These are phyloP conservation scores for Curvularia lunata DNA, from an alignment of 2,329 filamentous ascomycete genomes.

Conservation along the genomic window DNA sequence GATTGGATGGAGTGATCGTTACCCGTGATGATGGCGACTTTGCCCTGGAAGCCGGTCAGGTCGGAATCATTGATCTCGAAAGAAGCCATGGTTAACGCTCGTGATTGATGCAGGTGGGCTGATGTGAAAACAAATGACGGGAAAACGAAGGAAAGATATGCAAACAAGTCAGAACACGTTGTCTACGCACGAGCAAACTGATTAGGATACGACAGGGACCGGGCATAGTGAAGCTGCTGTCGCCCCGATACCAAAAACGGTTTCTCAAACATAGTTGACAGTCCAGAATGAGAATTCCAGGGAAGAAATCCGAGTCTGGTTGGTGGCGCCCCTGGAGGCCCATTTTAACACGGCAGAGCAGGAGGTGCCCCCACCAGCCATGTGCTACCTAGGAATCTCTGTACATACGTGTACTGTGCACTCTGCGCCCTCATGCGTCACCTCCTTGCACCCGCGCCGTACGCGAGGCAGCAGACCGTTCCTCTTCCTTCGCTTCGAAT, in stretches of 20 bases:
- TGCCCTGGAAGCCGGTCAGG: constrained; percentile 27
- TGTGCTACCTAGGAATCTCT: background rate
- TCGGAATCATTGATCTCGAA: constrained; percentile 32
- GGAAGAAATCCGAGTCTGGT: constrained; percentile 2
- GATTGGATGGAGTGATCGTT: constrained; percentile 1
- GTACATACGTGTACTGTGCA: background rate
- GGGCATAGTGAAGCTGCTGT: constrained; percentile 6
- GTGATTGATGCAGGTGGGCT: constrained; percentile 2
- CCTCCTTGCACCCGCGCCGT: background rate
- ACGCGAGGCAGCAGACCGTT: no score
- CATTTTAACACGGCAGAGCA: constrained; percentile 11
- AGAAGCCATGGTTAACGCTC: constrained; percentile 22
- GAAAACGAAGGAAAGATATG: constrained; percentile 11
- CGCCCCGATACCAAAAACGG: constrained; percentile 2
- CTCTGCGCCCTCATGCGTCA: background rate
- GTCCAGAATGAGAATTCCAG: constrained; percentile 5
- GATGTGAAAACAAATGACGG: background rate
- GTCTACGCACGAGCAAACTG: constrained; percentile 2
- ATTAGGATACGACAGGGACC: constrained; percentile 2
- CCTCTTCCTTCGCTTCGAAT: background rate
- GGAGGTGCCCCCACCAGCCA: constrained; percentile 5
- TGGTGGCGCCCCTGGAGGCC: background rate
- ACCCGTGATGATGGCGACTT: constrained; percentile 33
- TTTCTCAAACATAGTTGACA: constrained; percentile 10
- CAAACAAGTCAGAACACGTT: background rate